These are phyloP conservation scores for Globisporangium emineosum DNA, from an alignment of 352 stramenopile species.

Conservation along the genomic window DNA sequence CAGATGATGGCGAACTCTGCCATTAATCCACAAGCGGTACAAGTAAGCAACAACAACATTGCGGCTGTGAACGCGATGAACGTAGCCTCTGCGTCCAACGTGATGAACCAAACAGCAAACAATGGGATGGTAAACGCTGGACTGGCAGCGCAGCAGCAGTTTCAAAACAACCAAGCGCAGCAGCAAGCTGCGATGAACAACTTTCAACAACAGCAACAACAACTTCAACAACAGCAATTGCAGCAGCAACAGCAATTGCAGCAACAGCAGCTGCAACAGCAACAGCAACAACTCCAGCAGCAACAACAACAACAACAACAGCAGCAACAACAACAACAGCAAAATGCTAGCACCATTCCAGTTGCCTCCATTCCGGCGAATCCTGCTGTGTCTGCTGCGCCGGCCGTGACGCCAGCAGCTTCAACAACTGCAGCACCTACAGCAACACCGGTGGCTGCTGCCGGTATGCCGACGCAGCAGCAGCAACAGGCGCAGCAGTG, in stretches of 20 bases:
- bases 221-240: constrained; percentile 14
- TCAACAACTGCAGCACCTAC: constrained; percentile 12
- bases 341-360: constrained; percentile 6
- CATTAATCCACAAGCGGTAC: constrained; percentile 17
- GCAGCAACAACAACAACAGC: constrained; percentile 17
- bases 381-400: constrained; percentile 7
- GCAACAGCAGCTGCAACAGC: constrained; percentile 11
- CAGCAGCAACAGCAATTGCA: constrained; percentile 17
- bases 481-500: constrained; percentile 78
- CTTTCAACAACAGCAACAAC: constrained; percentile 44
- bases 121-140: constrained; percentile 21
- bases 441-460: constrained; percentile 7
- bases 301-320: constrained; percentile 19
- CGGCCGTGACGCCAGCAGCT: background rate
- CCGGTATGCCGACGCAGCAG: constrained; percentile 34
- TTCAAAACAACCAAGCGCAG: constrained; percentile 20
- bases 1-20: constrained; percentile 19
- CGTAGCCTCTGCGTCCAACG: background rate
- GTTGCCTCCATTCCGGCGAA: constrained; percentile 12
- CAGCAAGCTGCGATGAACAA: constrained; percentile 50
- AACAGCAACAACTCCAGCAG: constrained; percentile 15
- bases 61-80: constrained; percentile 16
- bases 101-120: constrained; percentile 15
- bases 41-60: constrained; percentile 17
- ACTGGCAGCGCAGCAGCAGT: constrained; percentile 22